Evolutionary conservation across 306 rosid species (phyloP).

Genomic region (Rosa multiflora): DNA sequence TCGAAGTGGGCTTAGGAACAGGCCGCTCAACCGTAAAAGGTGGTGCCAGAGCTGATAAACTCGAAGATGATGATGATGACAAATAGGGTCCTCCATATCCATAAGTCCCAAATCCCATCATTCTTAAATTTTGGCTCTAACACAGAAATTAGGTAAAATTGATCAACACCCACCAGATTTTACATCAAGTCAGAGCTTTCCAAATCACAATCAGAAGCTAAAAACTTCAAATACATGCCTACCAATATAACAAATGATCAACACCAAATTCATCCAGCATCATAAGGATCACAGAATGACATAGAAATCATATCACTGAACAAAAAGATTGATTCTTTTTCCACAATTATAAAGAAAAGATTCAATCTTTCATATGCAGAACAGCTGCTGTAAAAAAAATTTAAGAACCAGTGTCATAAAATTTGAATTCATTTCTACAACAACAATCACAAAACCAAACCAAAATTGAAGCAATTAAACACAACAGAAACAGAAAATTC

Average conservation of each 20-base stretch:
- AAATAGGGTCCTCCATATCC: slow-evolving; percentile 44
- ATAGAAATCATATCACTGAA: slow-evolving; percentile 2
- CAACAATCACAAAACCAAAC: neutral
- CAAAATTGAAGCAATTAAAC: neutral
- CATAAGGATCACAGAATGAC: neutral
- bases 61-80: slow-evolving; percentile 49
- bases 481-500: neutral
- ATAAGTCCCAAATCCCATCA: slow-evolving; percentile 57
- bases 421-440: neutral
- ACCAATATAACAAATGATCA: neutral
- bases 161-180: slow-evolving; percentile 31
- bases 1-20: slow-evolving; percentile 27
- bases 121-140: slow-evolving; percentile 28
- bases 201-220: slow-evolving; percentile 5
- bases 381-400: neutral
- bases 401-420: neutral
- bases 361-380: neutral
- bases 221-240: neutral
- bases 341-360: neutral
- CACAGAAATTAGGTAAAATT: slow-evolving; percentile 28
- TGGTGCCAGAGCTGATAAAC: slow-evolving; percentile 71
- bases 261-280: slow-evolving; percentile 11
- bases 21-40: slow-evolving; percentile 72
- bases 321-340: neutral
- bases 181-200: neutral